These are phyloP conservation scores for Linnemannia schmuckeri DNA, from an alignment of 192 early-diverging fungal genomes.

Conservation along the genomic window DNA sequence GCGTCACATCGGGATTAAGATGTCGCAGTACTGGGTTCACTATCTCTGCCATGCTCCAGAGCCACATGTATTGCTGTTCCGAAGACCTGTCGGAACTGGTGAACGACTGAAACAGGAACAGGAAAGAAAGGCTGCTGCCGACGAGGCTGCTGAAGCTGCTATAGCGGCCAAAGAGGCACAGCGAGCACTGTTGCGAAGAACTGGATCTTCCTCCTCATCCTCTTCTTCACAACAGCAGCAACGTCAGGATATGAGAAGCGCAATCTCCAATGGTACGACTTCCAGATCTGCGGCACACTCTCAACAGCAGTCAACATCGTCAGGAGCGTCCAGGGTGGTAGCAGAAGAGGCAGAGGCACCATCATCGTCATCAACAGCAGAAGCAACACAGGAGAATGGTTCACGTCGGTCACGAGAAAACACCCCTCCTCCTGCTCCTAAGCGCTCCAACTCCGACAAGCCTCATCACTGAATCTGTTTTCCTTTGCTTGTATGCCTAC, in stretches of 20 bases:
- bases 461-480: not conserved
- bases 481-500: not conserved
- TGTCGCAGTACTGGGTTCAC: constrained; percentile 42
- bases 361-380: not conserved
- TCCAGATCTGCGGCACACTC: not conserved
- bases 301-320: not conserved
- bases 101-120: not conserved
- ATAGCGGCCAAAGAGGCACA: not conserved
- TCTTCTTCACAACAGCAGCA: not conserved
- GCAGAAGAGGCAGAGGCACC: not conserved
- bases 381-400: not conserved
- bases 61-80: constrained; percentile 48
- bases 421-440: not conserved
- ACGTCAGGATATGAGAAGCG: not conserved
- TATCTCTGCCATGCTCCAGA: constrained; percentile 42
- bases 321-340: constrained; percentile 13
- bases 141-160: not conserved
- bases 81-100: constrained; percentile 11
- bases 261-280: not conserved
- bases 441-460: not conserved
- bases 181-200: not conserved
- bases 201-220: not conserved
- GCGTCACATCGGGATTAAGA: constrained; percentile 25
- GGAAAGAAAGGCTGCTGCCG: not conserved
- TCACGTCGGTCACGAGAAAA: not conserved